Evolutionary conservation across 2,329 filamentous ascomycete species (phyloP).

Genomic region (Xylaria sp.): DNA sequence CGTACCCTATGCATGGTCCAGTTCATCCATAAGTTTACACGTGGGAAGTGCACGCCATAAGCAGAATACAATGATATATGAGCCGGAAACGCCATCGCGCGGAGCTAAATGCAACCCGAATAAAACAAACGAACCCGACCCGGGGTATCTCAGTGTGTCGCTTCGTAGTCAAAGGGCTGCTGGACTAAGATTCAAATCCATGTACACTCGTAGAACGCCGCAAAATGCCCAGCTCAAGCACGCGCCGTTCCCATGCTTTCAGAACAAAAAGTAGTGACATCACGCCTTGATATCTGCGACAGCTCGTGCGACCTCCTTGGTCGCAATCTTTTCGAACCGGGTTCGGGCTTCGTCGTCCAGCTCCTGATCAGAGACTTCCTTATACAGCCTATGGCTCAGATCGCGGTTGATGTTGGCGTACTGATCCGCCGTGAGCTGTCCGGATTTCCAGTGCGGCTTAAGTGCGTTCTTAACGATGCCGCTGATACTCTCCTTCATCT

Average conservation of each 20-base stretch:
- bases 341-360: conserved; percentile 74
- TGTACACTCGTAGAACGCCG: conserved; percentile 35
- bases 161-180: conserved; percentile 22
- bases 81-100: conserved; percentile 31
- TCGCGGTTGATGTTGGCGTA: conserved; percentile 93
- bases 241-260: conserved; percentile 37
- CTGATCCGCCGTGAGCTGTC: conserved; percentile 84
- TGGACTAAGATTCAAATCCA: conserved; percentile 23
- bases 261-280: conserved; percentile 37
- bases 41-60: conserved; percentile 22
- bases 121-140: conserved; percentile 33
- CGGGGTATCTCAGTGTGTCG: conserved; percentile 39
- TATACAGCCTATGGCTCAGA: conserved; percentile 89
- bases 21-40: conserved; percentile 35
- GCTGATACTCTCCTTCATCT: conserved; percentile 88
- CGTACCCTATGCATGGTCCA: conserved; percentile 32
- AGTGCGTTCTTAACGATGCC: conserved; percentile 86
- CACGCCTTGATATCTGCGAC: conserved; percentile 64
- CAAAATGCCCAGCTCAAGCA: conserved; percentile 37
- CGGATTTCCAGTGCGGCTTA: conserved; percentile 83
- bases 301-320: conserved; percentile 80
- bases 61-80: conserved; percentile 33
- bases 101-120: conserved; percentile 30
- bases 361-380: conserved; percentile 65
- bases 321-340: conserved; percentile 80